Evolutionary conservation across 139 green algal genomes (phyloP), one percentile per base, ranked within the genome.

Genomic region (Nannochloris sp.): DNA sequence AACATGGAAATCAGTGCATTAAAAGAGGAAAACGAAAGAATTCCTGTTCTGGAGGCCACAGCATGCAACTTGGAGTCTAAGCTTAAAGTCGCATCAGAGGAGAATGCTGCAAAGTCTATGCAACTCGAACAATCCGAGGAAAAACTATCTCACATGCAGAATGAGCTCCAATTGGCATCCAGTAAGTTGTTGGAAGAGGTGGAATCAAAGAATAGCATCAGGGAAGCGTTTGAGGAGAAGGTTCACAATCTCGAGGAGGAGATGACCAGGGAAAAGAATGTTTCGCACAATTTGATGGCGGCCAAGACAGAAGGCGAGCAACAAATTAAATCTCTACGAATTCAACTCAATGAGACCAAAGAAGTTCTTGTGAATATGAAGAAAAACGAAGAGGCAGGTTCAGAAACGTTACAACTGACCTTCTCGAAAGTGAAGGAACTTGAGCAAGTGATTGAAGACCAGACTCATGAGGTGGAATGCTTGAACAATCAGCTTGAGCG

Each of bases 241-340:
- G 33, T 62, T 36, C 16, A 16, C 17, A 9, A 50, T 20, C 33
- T 62, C 9, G n/a, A 44, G 17, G 56, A 62, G 2, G 28, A 65
- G 1, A 28, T 51, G 16, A 58, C 13, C 13, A 26, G 29, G 23
- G 13, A 53, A 28, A 50, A 65, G 59, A n/a, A n/a, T 30, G 49
- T 28, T 30, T 60, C 26, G 4, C 12, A 55, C 6, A 65, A 26
- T n/a, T 16, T 65, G 59, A 65, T 6, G 59, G 25, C n/a, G 17
- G 17, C 23, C 12, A 65, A 65, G 59, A 51, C 28, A 51, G 46
- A 53, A 53, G 16, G n/a, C 9, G 46, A 53, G n/a, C 46, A 53
- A 53, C 46, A 53, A 53, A 28, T 23, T 5, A 53, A 53, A 53
- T 53, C 46, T 28, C 46, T 53, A 6, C 46, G n/a, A 23, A 1